Evolutionary conservation across 768 basidiomycete genomes (phyloP).

Genomic region (Rhizopogon sp.): DNA sequence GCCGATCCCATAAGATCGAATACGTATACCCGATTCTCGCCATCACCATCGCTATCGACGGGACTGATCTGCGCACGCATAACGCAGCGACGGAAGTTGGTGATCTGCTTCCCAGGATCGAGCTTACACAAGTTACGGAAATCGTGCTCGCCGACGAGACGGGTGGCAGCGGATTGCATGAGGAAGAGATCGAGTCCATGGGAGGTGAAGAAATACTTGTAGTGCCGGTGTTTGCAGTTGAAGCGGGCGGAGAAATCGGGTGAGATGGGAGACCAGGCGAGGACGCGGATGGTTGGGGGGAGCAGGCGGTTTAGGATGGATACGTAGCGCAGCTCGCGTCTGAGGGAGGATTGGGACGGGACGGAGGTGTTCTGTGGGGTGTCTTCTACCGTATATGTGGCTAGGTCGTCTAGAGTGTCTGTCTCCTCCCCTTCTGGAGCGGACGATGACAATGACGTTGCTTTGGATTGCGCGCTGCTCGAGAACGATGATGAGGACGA

Average conservation of each 20-base stretch:
- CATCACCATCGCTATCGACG: slow-evolving; percentile 31
- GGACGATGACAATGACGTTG: background rate
- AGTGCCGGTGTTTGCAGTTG: slow-evolving; percentile 83
- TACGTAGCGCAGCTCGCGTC: slow-evolving; percentile 69
- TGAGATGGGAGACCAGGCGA: slow-evolving; percentile 91
- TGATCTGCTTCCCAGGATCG: slow-evolving; percentile 88
- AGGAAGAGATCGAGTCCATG: slow-evolving; percentile 58
- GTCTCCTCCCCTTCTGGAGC: slow-evolving; percentile 6
- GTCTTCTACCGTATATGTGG: slow-evolving; percentile 32
- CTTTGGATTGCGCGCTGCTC: background rate
- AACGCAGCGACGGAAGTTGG: slow-evolving; percentile 68
- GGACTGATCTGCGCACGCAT: slow-evolving; percentile 57
- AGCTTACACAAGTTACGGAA: slow-evolving; percentile 95
- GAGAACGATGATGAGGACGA: background rate
- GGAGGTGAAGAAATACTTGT: slow-evolving; percentile 94
- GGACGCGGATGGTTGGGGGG: slow-evolving; percentile 82
- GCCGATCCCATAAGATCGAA: slow-evolving; percentile 84
- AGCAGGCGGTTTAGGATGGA: slow-evolving; percentile 81
- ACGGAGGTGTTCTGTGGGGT: slow-evolving; percentile 30
- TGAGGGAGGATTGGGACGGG: slow-evolving; percentile 19
- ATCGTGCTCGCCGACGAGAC: slow-evolving; percentile 86
- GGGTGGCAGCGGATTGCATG: slow-evolving; percentile 72
- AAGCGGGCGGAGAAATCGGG: slow-evolving; percentile 78
- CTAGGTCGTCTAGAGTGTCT: slow-evolving; percentile 12
- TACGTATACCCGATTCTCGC: slow-evolving; percentile 40